phyloP scores from a whole-genome alignment of 352 stramenopile species.

The Pseudoperonospora humuli region DNA sequence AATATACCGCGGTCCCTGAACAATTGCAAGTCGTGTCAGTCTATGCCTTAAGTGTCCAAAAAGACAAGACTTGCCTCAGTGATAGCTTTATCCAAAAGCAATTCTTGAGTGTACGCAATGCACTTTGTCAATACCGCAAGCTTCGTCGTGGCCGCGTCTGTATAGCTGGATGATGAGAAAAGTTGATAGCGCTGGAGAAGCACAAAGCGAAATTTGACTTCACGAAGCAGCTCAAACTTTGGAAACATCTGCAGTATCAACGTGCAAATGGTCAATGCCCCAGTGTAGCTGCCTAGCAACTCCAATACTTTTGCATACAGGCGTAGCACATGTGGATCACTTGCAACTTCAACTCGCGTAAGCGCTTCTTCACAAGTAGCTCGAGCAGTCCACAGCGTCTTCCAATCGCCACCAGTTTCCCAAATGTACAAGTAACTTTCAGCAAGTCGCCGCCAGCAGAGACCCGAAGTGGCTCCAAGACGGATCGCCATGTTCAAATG shows the following conservation, averaged over 20 bases:
- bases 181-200: slow-evolving; percentile 52
- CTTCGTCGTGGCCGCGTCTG: slow-evolving; percentile 4
- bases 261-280: slow-evolving; percentile 35
- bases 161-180: slow-evolving; percentile 16
- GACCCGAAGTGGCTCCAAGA: slow-evolving; percentile 31
- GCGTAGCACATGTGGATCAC: slow-evolving; percentile 37
- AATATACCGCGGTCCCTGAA: no score
- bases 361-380: slow-evolving; percentile 50
- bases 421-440: slow-evolving; percentile 50
- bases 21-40: no score
- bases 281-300: slow-evolving; percentile 36
- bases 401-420: slow-evolving; percentile 40
- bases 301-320: slow-evolving; percentile 54
- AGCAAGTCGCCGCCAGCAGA: slow-evolving; percentile 49
- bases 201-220: slow-evolving; percentile 43
- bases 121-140: slow-evolving; percentile 36
- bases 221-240: slow-evolving; percentile 28
- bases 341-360: slow-evolving; percentile 38
- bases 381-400: slow-evolving; percentile 52
- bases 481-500: slow-evolving; percentile 46
- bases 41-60: no score
- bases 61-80: slow-evolving; percentile 15
- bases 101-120: slow-evolving; percentile 39
- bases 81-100: slow-evolving; percentile 38
- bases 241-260: slow-evolving; percentile 51